Percentiles rank a stretch among this genome's conserved stretches.
phyloP scores from a whole-genome alignment of 148 eudicot genomes.

The Camellia sinensis region DNA sequence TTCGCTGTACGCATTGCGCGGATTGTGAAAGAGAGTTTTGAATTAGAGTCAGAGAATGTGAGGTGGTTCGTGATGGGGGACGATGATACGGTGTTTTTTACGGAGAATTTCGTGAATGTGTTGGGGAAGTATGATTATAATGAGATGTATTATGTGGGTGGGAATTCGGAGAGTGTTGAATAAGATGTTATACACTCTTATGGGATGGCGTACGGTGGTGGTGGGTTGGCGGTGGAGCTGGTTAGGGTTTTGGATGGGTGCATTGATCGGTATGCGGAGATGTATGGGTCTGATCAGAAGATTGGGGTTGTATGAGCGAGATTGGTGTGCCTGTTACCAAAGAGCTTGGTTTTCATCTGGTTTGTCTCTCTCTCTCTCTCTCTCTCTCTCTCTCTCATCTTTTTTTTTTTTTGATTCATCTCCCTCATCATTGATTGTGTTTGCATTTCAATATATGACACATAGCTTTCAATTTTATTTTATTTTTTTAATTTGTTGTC shows the following conservation, averaged over 20 bases:
- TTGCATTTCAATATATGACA: too few species aligned
- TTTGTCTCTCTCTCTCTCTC: neutral
- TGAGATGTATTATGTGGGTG: slow-evolving; percentile 50
- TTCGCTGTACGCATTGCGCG: slow-evolving; percentile 40
- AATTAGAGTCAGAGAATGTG: slow-evolving; percentile 29
- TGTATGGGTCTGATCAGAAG: slow-evolving; percentile 47
- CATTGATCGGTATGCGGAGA: slow-evolving; percentile 33
- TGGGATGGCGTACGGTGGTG: slow-evolving; percentile 43
- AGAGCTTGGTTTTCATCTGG: slow-evolving; percentile 57
- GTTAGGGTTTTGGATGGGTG: slow-evolving; percentile 44
- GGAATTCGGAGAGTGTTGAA: slow-evolving; percentile 45
- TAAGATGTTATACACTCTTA: slow-evolving; percentile 37
- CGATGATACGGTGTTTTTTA: slow-evolving; percentile 49
- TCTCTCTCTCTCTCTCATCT: too few species aligned
- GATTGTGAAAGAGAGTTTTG: slow-evolving; percentile 45
- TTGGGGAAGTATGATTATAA: slow-evolving; percentile 38
- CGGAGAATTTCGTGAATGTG: slow-evolving; percentile 37
- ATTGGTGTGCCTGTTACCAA: slow-evolving; percentile 46
- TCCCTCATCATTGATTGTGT: too few species aligned
- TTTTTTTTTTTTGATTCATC: too few species aligned
- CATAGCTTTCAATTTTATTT: too few species aligned
- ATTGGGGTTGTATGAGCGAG: slow-evolving; percentile 40
- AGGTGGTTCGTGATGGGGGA: slow-evolving; percentile 59
- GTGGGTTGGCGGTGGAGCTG: slow-evolving; percentile 41
- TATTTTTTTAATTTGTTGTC: too few species aligned